Evolutionary conservation across 495 filamentous ascomycete species (phyloP).

Genomic region (Opeltia flavorubescens): DNA sequence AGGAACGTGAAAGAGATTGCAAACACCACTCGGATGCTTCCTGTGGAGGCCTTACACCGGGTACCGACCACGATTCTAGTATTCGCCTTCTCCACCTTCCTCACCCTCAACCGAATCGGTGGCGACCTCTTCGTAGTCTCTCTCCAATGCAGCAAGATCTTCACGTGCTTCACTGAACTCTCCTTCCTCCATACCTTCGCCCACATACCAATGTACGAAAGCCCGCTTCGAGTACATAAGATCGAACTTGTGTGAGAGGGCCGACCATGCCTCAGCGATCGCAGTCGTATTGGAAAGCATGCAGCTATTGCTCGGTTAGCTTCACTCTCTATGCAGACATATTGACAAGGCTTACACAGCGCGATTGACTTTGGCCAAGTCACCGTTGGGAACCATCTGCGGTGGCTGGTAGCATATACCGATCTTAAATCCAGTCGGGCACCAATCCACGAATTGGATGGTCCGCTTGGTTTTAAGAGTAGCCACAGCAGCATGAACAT

Average conservation of each 20-base stretch:
- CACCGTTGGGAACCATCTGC: slow-evolving; percentile 86
- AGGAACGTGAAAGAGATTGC: neutral
- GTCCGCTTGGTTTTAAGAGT: slow-evolving; percentile 96
- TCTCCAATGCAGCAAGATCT: slow-evolving; percentile 93
- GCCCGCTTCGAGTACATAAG: slow-evolving; percentile 99
- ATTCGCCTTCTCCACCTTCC: slow-evolving; percentile 83
- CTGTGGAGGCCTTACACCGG: neutral
- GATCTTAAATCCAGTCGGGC: slow-evolving; percentile 99
- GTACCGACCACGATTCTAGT: slow-evolving; percentile 43
- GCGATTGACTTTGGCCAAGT: slow-evolving; percentile 92
- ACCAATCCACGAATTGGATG: slow-evolving; percentile 99
- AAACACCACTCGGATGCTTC: neutral
- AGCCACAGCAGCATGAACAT: slow-evolving; percentile 79
- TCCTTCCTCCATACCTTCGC: slow-evolving; percentile 99
- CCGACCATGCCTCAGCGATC: slow-evolving; percentile 96
- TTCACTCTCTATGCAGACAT: neutral
- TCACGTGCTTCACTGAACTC: slow-evolving; percentile 99
- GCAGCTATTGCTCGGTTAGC: slow-evolving; percentile 44
- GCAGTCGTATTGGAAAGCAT: slow-evolving; percentile 99
- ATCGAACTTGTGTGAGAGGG: slow-evolving; percentile 96
- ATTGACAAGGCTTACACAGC: slow-evolving; percentile 60
- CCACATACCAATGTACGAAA: slow-evolving; percentile 99
- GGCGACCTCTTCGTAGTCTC: slow-evolving; percentile 98
- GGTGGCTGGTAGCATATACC: slow-evolving; percentile 99
- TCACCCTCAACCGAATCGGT: slow-evolving; percentile 88